Evolutionary conservation across 202 grass and related monocot species (phyloP).

Genomic region (Setaria viridis): DNA sequence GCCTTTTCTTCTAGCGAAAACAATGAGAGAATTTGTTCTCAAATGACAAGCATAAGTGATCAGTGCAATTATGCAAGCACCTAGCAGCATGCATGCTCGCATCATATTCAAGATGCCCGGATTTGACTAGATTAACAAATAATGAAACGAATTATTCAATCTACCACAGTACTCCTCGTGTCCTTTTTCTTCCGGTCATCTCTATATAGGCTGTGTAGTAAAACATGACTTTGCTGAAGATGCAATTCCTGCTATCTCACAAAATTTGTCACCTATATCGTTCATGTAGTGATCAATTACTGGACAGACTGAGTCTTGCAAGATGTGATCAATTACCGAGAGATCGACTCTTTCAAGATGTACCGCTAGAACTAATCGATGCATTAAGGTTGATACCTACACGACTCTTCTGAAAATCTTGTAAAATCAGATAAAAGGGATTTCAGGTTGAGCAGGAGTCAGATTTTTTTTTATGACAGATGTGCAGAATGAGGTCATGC

Average conservation of each 20-base stretch:
- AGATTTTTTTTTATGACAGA: not conserved
- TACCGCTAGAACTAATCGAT: not conserved
- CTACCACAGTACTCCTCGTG: not conserved
- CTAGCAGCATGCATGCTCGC: not conserved
- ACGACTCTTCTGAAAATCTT: not conserved
- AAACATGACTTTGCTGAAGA: not conserved
- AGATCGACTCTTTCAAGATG: not conserved
- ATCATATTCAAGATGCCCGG: conserved; percentile 33
- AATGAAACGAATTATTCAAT: not conserved
- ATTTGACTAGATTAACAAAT: not conserved
- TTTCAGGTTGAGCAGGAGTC: not conserved
- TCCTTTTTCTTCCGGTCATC: not conserved
- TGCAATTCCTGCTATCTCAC: not conserved
- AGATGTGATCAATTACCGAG: not conserved
- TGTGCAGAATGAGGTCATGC: conserved; percentile 31
- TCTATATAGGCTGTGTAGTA: not conserved
- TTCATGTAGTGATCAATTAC: not conserved
- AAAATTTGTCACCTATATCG: not conserved
- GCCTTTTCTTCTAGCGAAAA: conserved; percentile 11
- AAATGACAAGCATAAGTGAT: conserved; percentile 43
- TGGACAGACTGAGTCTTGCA: not conserved
- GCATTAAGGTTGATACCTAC: not conserved
- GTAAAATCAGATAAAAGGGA: not conserved
- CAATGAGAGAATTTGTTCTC: conserved; percentile 44
- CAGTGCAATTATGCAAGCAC: not conserved